Conservation (phyloP, 345 rosid species). For the Lagerstroemia speciosa region DNA sequence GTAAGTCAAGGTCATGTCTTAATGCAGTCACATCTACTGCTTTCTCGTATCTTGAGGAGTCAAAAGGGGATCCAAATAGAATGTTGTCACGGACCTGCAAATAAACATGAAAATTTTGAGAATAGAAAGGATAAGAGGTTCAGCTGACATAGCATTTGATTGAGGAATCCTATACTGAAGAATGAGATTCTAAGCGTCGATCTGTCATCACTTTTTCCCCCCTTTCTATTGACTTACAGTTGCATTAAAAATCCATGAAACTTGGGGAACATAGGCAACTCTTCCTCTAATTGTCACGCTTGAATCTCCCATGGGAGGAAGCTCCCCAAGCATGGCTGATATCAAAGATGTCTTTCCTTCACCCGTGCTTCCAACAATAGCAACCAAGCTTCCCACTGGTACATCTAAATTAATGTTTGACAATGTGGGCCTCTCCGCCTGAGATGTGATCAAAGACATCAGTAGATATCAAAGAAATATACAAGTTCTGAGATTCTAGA, state of each 20-base stretch:
- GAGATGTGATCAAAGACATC: slow-evolving; percentile 16
- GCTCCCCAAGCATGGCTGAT: slow-evolving; percentile 99
- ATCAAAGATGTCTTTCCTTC: slow-evolving; percentile 95
- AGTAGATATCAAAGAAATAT: slow-evolving; percentile 2
- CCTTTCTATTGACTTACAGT: slow-evolving; percentile 42
- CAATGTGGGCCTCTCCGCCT: slow-evolving; percentile 86
- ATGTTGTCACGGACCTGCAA: slow-evolving; percentile 88
- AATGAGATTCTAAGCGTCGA: neutral
- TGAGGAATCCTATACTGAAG: neutral
- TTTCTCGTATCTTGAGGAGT: slow-evolving; percentile 62
- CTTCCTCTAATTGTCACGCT: slow-evolving; percentile 67
- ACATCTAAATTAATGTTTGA: slow-evolving; percentile 80
- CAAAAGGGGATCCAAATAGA: slow-evolving; percentile 83
- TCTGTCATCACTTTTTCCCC: neutral
- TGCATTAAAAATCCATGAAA: slow-evolving; percentile 99
- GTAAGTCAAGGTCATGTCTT: slow-evolving; percentile 84
- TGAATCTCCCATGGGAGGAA: slow-evolving; percentile 65
- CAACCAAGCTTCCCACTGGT: slow-evolving; percentile 88
- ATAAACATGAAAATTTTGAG: slow-evolving; percentile 1
- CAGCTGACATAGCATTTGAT: neutral
- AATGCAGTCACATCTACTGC: slow-evolving; percentile 85
- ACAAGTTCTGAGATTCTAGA: neutral
- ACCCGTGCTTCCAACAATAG: slow-evolving; percentile 94
- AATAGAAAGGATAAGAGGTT: neutral
- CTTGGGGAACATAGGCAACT: slow-evolving; percentile 96